These are phyloP conservation scores for Alloascoidea africana DNA, from an alignment of 805 yeast genomes.

Conservation along the genomic window DNA sequence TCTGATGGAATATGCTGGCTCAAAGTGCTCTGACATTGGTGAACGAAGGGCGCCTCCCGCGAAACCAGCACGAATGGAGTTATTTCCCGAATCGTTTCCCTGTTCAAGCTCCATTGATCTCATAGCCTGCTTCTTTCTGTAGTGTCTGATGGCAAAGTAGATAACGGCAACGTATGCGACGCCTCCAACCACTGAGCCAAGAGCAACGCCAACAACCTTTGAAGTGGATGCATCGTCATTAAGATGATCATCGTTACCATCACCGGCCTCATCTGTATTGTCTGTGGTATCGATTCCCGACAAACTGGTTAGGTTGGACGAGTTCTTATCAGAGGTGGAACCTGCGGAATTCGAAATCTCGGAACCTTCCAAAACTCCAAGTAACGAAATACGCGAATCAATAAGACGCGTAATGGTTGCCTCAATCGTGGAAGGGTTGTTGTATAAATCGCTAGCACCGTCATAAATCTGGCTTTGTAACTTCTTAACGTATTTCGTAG, in stretches of 20 bases:
- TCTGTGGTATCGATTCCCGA: constrained; percentile 7
- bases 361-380: constrained; percentile 2
- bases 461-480: constrained; percentile 36
- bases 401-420: constrained; percentile 48
- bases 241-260: constrained; percentile 4
- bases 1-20: constrained; percentile 7
- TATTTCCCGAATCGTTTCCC: not conserved
- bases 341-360: constrained; percentile 8
- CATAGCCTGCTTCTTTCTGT: constrained; percentile 15
- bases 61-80: not conserved
- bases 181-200: constrained; percentile 76
- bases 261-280: constrained; percentile 5
- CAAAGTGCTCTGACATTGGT: constrained; percentile 4
- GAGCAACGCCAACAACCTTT: constrained; percentile 59
- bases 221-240: constrained; percentile 13
- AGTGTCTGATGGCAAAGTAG: constrained; percentile 36
- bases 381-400: constrained; percentile 48
- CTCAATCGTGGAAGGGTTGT: constrained; percentile 39
- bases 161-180: constrained; percentile 46
- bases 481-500: constrained; percentile 29
- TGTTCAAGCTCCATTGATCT: constrained; percentile 5
- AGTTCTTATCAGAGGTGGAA: constrained; percentile 5
- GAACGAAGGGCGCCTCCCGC: constrained; percentile 2
- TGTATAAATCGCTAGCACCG: constrained; percentile 41
- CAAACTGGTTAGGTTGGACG: constrained; percentile 4